Base-by-base conservation (phyloP, 139 green algal genomes). In the Chlorella sp. region DNA sequence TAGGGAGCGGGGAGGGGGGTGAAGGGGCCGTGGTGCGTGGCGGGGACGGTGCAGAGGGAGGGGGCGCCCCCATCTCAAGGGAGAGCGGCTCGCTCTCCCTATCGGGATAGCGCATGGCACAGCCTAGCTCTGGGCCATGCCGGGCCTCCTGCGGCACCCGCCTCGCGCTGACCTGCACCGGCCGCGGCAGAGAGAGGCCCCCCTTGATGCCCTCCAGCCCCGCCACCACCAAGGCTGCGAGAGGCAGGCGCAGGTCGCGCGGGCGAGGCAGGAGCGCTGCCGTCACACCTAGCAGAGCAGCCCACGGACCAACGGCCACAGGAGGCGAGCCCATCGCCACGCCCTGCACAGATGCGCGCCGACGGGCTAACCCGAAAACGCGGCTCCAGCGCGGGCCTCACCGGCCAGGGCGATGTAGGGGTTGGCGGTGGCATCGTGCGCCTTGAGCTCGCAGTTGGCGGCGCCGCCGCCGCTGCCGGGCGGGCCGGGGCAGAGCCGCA, bases 381-480 rank as follows among this genome's bases (percentile, higher is more conserved):
- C 15, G 40, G 12, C 3, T 11, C 3, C 38, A 35, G 3, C 65
- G n/a, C 12, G 9, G 1, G 11, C 9, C 2, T 41, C 27, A 15
- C 2, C 90, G 0, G 82, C 72, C 0, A 90, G 60, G 0, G 72
- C 90, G 7, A 94, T 51, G 85, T 94, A 84, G 2, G 90, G 90
- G 76, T 94, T 94, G n/a, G 74, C 67, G 2, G 79, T 81, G 27
- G 46, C 82, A 43, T 94, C 90, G 62, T 86, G 56, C 0, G 73
- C 36, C 79, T 93, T 93, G 53, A 82, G 59, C 81, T 93, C 88
- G 31, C 77, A 67, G 62, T 89, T 85, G 45, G 50, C 51, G 2
- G 46, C n/a, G 1, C 31, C 64, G 0, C 41, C 19, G 5, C 4
- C 15, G 8, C 69, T n/a, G n/a, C 9, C 43, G 5, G 53, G 70